These are phyloP conservation scores for Aspergillus ruber DNA, from an alignment of 2,329 filamentous ascomycete species.

Conservation along the genomic window DNA sequence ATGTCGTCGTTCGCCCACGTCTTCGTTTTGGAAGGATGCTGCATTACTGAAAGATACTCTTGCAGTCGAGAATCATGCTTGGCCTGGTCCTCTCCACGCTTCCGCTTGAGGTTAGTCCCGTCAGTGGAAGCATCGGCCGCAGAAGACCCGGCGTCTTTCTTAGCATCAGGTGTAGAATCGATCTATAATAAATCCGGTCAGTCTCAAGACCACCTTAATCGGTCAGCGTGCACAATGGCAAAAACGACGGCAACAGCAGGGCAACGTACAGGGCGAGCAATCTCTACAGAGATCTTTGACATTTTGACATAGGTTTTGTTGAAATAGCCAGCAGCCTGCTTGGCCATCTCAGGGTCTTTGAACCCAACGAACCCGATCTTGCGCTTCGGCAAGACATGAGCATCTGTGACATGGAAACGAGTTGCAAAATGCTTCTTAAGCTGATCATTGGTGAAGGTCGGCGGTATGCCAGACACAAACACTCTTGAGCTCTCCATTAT, in stretches of 20 bases:
- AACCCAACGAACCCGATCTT: conserved; percentile 95
- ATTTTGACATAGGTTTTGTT: conserved; percentile 92
- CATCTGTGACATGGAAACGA: conserved; percentile 74
- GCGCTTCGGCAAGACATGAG: conserved; percentile 81
- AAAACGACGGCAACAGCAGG: conserved; percentile 11
- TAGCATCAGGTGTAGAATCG: conserved; percentile 28
- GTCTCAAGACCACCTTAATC: conserved; percentile 34
- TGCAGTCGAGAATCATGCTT: conserved; percentile 70
- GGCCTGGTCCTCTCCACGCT: conserved; percentile 49
- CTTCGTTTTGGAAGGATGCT: conserved; percentile 58
- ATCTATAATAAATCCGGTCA: conserved; percentile 36
- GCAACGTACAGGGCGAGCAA: conserved; percentile 67
- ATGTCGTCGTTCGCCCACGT: conserved; percentile 54
- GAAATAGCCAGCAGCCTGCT: conserved; percentile 85
- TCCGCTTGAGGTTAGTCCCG: conserved; percentile 32
- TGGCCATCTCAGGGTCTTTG: conserved; percentile 72
- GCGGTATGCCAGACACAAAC: conserved; percentile 69
- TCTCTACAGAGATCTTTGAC: conserved; percentile 86
- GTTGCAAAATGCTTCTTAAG: conserved; percentile 83
- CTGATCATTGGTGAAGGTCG: conserved; percentile 74
- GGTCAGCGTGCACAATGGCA: conserved; percentile 31
- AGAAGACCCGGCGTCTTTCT: conserved; percentile 13
- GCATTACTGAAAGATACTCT: conserved; percentile 81
- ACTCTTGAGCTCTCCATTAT: conserved; percentile 69
- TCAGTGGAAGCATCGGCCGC: conserved; percentile 14